A percentile compares a stretch with the other conserved stretches of the same genome.
phyloP scores from a whole-genome alignment of 2,329 filamentous ascomycete genomes.

The Phyllosticta capitalensis region DNA sequence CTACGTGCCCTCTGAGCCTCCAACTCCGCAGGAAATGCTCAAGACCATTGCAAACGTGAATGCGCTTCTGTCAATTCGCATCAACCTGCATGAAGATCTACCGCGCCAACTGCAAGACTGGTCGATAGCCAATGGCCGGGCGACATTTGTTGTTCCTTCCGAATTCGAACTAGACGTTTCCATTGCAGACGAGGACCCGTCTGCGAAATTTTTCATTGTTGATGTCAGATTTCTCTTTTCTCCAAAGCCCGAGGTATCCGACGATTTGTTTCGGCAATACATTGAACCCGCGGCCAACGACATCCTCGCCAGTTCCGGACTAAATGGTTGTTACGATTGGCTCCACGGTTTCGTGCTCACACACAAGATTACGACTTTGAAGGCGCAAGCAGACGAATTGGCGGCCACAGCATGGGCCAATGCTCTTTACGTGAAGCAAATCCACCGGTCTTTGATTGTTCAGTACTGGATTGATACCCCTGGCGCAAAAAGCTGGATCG shows the following conservation, averaged over 20 bases:
- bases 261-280: conserved; percentile 50
- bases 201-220: conserved; percentile 86
- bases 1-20: conserved; percentile 63
- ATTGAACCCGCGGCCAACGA: conserved; percentile 67
- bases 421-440: conserved; percentile 63
- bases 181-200: conserved; percentile 73
- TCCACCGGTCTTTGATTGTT: conserved; percentile 73
- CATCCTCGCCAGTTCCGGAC: conserved; percentile 55
- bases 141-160: conserved; percentile 70
- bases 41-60: conserved; percentile 73
- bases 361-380: conserved; percentile 77
- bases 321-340: conserved; percentile 74
- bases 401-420: conserved; percentile 66
- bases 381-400: conserved; percentile 65
- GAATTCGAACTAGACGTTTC: conserved; percentile 94
- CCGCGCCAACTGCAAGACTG: conserved; percentile 72
- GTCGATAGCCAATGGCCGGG: conserved; percentile 72
- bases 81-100: conserved; percentile 78
- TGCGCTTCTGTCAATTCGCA: conserved; percentile 67
- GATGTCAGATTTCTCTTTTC: conserved; percentile 78
- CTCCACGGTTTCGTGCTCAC: conserved; percentile 83
- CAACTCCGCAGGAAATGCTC: conserved; percentile 63
- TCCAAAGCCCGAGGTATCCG: conserved; percentile 53
- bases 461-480: conserved; percentile 78
- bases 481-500: conserved; percentile 77